These are phyloP conservation scores for Tetrastigma voinierianum DNA, from an alignment of 164 flowering plant species.

Conservation along the genomic window DNA sequence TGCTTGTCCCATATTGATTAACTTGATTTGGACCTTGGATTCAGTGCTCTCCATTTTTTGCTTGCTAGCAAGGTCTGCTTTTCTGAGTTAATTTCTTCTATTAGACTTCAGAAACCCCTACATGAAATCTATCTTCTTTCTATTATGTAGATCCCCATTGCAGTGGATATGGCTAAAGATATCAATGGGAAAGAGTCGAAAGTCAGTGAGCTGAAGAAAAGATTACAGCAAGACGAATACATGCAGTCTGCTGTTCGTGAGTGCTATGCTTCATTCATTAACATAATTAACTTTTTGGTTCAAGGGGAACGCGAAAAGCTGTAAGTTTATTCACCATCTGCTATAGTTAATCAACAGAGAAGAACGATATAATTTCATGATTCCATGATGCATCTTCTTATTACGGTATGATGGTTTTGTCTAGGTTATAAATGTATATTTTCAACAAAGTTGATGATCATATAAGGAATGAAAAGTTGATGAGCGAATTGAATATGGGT, in stretches of 20 bases:
- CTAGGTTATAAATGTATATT: constrained; percentile 50
- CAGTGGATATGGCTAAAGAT: constrained; percentile 95
- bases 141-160: constrained; percentile 76
- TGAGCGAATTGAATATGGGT: constrained; percentile 59
- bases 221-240: constrained; percentile 51
- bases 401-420: background rate
- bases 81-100: background rate
- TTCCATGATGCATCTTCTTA: background rate
- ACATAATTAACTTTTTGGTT: constrained; percentile 51
- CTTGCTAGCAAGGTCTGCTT: constrained; percentile 87
- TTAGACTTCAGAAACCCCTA: background rate
- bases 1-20: constrained; percentile 95
- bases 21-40: constrained; percentile 59
- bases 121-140: background rate
- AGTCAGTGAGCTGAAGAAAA: constrained; percentile 71
- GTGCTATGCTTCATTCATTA: constrained; percentile 72
- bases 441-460: constrained; percentile 64
- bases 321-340: constrained; percentile 33
- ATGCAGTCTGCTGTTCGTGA: constrained; percentile 84
- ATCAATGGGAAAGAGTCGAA: constrained; percentile 66
- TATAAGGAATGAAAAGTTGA: constrained; percentile 36
- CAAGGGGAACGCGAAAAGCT: constrained; percentile 41
- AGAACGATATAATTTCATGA: too few species aligned
- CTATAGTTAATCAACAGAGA: background rate
- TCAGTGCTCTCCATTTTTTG: constrained; percentile 90